Conservation (phyloP, 495 filamentous ascomycete species). For the Hypoxylon rickii region DNA sequence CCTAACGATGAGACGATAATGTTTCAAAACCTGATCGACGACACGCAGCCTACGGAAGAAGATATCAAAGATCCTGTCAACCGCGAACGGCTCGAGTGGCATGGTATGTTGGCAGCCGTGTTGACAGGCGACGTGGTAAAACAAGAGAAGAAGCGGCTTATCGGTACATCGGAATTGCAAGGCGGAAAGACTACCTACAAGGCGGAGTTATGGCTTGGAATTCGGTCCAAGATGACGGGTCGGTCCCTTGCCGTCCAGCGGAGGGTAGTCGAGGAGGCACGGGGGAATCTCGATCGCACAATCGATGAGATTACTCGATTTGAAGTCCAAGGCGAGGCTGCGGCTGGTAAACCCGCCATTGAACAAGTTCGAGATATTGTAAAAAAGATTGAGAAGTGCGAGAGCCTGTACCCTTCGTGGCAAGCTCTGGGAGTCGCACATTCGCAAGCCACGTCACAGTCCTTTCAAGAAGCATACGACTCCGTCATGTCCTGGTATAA, state of each 20-base stretch:
- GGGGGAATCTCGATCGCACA: conserved; percentile 65
- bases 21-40: conserved; percentile 80
- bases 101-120: conserved; percentile 94
- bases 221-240: conserved; percentile 80
- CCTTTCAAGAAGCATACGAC: conserved; percentile 79
- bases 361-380: conserved; percentile 90
- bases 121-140: conserved; percentile 95
- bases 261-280: conserved; percentile 80
- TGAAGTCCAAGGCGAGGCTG: conserved; percentile 89
- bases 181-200: conserved; percentile 72
- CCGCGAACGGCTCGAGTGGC: conserved; percentile 93
- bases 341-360: conserved; percentile 82
- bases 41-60: conserved; percentile 83
- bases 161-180: conserved; percentile 76
- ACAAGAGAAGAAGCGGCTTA: conserved; percentile 94
- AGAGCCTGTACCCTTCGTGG: conserved; percentile 80
- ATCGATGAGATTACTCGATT: conserved; percentile 90
- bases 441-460: conserved; percentile 70
- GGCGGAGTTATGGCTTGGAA: conserved; percentile 86
- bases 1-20: conserved; percentile 86
- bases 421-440: conserved; percentile 72
- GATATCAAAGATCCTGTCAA: conserved; percentile 88
- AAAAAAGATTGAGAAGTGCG: conserved; percentile 82
- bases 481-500: conserved; percentile 95
- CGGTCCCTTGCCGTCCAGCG: conserved; percentile 80